Base-by-base conservation (phyloP, 2,329 filamentous ascomycete species). In the Fonsecaea monophora region DNA sequence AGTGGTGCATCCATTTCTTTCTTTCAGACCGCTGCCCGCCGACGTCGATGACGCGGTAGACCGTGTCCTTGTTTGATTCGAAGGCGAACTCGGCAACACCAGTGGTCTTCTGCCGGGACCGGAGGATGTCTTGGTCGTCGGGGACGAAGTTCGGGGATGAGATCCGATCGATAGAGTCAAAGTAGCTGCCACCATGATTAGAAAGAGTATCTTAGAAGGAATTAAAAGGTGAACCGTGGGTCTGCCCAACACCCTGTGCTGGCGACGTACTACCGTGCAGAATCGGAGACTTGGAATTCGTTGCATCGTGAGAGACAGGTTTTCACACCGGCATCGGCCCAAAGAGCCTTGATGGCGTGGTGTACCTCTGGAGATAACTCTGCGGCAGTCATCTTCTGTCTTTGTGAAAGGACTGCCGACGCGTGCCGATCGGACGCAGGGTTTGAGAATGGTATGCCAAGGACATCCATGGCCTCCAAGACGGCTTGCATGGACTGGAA, bases 1-100 rank as follows among this genome's bases (percentile, higher is more conserved):
- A 97, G 83, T 93, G 96, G 84, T 97, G 94, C 74, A 97, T 97
- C 94, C 94, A 97, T 88, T 97, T 97, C 90, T 97, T 97, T 78
- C 94, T 89, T 82, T 97, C 94, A 6, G 92, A 97, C 78, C 94
- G 88, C 82, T 97, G 94, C 72, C 94, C 94, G 85, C 94, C 94
- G 55, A 97, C 94, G 76, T 97, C 94, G 82, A 97, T 97, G 93
- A 97, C 97, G 73, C 93, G 89, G 84, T 97, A 97, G 65, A 93
- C 97, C 71, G 97, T 84, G 75, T 97, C 92, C 72, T 92, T 92
- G 73, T 96, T 96, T 78, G 95, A 6, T 15, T 48, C 94, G 82
- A 97, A 97, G 37, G 92, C 94, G 30, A 93, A 97, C 82, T 97
- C 93, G 38, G 93, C 97, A 77, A 97, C 97, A 89, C 94, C 94